Conservation (phyloP, 2,329 filamentous ascomycete species). For the Diaporthe humulicola region DNA sequence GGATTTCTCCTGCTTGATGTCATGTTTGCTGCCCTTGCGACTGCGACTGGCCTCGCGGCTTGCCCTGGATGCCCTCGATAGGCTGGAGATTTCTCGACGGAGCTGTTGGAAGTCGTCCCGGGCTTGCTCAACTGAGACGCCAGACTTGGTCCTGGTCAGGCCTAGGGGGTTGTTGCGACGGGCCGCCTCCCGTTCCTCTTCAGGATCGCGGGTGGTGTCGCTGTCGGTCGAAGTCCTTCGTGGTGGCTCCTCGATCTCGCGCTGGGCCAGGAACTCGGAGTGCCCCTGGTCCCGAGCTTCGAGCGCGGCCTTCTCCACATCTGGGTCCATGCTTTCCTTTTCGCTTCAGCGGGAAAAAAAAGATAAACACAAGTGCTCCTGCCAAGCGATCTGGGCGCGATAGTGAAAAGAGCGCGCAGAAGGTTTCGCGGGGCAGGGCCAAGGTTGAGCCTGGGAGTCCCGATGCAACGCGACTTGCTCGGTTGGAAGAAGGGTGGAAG, state of each 20-base stretch:
- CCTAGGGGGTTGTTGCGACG: conserved; percentile 63
- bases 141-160: conserved; percentile 55
- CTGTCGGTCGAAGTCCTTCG: conserved; percentile 39
- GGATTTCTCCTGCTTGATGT: conserved; percentile 24
- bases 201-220: conserved; percentile 47
- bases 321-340: conserved; percentile 41
- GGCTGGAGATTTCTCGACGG: conserved; percentile 69
- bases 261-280: conserved; percentile 25
- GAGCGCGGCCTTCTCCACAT: conserved; percentile 41
- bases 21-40: conserved; percentile 45
- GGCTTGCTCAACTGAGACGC: conserved; percentile 76
- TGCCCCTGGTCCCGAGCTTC: conserved; percentile 29
- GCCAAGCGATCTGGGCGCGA: conserved; percentile 17
- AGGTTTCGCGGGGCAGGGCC: conserved; percentile 27
- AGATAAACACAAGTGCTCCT: not conserved
- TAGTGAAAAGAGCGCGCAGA: conserved; percentile 12
- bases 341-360: not conserved
- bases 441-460: conserved; percentile 21
- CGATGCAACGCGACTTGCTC: conserved; percentile 1
- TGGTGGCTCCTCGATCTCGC: conserved; percentile 41
- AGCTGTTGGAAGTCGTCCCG: conserved; percentile 80
- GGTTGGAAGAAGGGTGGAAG: not conserved
- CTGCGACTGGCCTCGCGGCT: conserved; percentile 39
- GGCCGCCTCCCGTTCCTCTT: conserved; percentile 56
- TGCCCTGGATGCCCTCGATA: conserved; percentile 65